phyloP scores from a whole-genome alignment of 306 rosid species.

The Cicer bijugum region DNA sequence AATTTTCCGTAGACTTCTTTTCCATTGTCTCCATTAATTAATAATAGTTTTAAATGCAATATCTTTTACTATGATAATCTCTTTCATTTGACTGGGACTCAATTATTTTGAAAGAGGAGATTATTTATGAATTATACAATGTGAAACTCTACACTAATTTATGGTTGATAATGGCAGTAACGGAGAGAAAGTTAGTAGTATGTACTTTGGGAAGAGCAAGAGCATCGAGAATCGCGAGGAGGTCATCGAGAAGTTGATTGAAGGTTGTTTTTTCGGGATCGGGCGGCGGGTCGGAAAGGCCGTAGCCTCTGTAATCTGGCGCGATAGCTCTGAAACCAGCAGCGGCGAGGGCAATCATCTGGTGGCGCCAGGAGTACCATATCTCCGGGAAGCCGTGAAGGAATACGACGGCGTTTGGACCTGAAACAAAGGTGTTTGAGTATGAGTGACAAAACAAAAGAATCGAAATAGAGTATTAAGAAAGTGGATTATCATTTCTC shows the following conservation, averaged over 20 bases:
- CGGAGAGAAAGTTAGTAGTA: neutral
- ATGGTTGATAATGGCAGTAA: no score
- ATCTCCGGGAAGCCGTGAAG: constrained; percentile 88
- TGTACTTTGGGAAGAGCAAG: constrained; percentile 11
- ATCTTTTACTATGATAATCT: no score
- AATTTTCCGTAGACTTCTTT: no score
- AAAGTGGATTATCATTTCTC: neutral
- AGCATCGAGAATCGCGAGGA: constrained; percentile 52
- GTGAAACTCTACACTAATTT: no score
- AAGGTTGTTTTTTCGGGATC: constrained; percentile 51
- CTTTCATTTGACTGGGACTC: no score
- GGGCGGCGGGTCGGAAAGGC: constrained; percentile 68
- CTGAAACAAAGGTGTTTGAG: constrained; percentile 44
- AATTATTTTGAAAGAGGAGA: no score
- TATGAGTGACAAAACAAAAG: neutral
- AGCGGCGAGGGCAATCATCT: constrained; percentile 66
- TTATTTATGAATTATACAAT: no score
- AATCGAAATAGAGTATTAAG: neutral
- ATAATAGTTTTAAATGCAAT: no score
- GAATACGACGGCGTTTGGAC: constrained; percentile 67
- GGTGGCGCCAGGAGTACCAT: constrained; percentile 96
- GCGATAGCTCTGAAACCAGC: constrained; percentile 78
- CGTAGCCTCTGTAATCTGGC: constrained; percentile 74
- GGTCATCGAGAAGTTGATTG: constrained; percentile 51
- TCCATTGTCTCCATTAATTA: no score